These are phyloP conservation scores for Aegilops bicornis DNA, from an alignment of 176 grass and related monocot genomes.

Conservation along the genomic window DNA sequence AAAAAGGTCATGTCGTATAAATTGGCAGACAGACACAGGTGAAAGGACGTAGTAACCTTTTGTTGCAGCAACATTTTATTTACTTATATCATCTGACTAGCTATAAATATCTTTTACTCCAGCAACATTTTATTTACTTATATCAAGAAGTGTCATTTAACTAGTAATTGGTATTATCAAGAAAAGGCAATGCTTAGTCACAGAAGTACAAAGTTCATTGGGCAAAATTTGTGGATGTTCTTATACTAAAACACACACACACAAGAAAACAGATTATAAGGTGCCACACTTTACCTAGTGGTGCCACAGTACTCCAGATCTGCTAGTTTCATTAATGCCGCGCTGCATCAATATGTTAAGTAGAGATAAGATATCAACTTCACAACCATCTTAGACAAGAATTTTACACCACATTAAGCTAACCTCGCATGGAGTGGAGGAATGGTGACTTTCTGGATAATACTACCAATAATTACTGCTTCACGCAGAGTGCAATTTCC, in stretches of 20 bases:
- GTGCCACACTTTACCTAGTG: conserved; percentile 59
- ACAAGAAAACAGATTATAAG: neutral
- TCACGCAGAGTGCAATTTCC: conserved; percentile 77
- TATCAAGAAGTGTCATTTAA: neutral
- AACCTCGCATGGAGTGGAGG: conserved; percentile 86
- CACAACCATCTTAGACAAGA: neutral
- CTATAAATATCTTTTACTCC: too few relatives aligned
- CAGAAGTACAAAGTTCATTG: neutral
- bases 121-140: too few relatives aligned
- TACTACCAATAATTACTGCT: conserved; percentile 97
- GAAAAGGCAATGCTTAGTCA: neutral
- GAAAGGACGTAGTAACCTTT: neutral
- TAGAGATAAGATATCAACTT: conserved; percentile 23
- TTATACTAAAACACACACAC: neutral
- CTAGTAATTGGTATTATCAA: neutral
- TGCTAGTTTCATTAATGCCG: conserved; percentile 82
- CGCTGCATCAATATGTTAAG: conserved; percentile 49
- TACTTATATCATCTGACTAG: too few relatives aligned
- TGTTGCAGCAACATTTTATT: too few relatives aligned
- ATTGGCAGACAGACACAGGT: neutral
- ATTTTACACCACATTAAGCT: conserved; percentile 14
- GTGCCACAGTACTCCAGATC: conserved; percentile 96
- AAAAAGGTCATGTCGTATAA: neutral
- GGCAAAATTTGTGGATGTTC: neutral
- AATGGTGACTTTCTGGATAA: conserved; percentile 89